Evolutionary conservation across 73 alveolate species (phyloP).

Genomic region (Loxodes magnus): DNA sequence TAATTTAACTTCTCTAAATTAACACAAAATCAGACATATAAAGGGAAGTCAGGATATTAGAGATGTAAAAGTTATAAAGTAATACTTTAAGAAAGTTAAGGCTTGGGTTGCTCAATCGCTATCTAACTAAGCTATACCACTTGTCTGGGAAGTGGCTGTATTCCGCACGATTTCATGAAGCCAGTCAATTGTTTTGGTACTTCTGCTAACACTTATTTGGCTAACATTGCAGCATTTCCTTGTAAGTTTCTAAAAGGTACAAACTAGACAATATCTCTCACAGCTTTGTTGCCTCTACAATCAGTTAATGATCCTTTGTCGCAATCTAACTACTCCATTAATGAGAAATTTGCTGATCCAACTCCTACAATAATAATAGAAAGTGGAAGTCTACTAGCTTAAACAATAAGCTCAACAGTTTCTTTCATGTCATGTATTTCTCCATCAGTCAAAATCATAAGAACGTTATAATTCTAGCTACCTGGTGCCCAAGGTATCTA

Average conservation of each 20-base stretch:
- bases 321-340: constrained; percentile 70
- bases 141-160: too few relatives aligned
- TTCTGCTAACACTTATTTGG: constrained; percentile 90
- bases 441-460: constrained; percentile 81
- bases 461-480: constrained; percentile 20
- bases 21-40: too few relatives aligned
- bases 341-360: constrained; percentile 52
- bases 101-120: too few relatives aligned
- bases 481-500: constrained; percentile 20
- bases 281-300: constrained; percentile 37
- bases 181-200: constrained; percentile 70
- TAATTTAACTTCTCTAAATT: too few relatives aligned
- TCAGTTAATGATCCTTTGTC: constrained; percentile 40
- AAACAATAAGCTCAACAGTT: constrained; percentile 57
- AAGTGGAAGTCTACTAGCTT: constrained; percentile 61
- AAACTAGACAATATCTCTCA: constrained; percentile 71
- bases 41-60: too few relatives aligned
- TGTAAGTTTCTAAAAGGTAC: constrained; percentile 63
- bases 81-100: too few relatives aligned
- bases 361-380: constrained; percentile 72
- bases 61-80: too few relatives aligned
- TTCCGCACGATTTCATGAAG: too few relatives aligned
- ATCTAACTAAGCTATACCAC: too few relatives aligned
- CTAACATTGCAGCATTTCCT: constrained; percentile 49
- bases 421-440: constrained; percentile 74